Base-by-base conservation (phyloP, 306 rosid genomes). In the Begonia loranthoides region DNA sequence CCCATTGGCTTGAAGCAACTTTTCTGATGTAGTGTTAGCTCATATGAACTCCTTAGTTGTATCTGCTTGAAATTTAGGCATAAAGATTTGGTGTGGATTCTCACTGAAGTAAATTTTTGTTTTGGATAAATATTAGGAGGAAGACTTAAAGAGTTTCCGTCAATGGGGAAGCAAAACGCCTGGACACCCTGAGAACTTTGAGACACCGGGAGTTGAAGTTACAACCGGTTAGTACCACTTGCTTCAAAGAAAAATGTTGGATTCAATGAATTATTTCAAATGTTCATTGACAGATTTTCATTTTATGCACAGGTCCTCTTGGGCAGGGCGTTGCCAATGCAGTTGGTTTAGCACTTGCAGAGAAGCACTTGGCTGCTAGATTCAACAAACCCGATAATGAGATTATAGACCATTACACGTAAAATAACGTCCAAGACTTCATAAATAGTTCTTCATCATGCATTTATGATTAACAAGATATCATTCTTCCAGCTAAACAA, bases 301-400 rank as follows among this genome's bases (percentile, higher is more conserved):
- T 28, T 28, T 28, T 28, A 28, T 28, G 36, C 36, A 13, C 67
- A 92, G 99, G 99, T 76, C 99, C 99, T 55, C 83, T 92, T 61
- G 99, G 99, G 45, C 99, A 92, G 76, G 99, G 99, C 0, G 74
- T 92, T 74, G 96, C 87, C 34, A 92, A 92, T 77, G 99, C 82
- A 36, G 96, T 92, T 66, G 99, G 99, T 73, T 69, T 92, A 79
- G 99, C 99, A 40, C 87, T 92, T 34, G 94, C 99, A 3, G 99
- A 92, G 87, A 92, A 73, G 75, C 99, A 92, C 71, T 80, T 92
- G 73, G 96, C 96, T 57, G 99, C 96, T 3, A 82, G 99, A 47
- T 92, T 17, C 76, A 92, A 92, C 83, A 86, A 92, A 63, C 96
- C 96, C 0, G 96, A 71, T 69, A 83, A 63, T 41, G 94, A 86